phyloP scores from a whole-genome alignment of 139 green algal species.

The Asterochloris erici region DNA sequence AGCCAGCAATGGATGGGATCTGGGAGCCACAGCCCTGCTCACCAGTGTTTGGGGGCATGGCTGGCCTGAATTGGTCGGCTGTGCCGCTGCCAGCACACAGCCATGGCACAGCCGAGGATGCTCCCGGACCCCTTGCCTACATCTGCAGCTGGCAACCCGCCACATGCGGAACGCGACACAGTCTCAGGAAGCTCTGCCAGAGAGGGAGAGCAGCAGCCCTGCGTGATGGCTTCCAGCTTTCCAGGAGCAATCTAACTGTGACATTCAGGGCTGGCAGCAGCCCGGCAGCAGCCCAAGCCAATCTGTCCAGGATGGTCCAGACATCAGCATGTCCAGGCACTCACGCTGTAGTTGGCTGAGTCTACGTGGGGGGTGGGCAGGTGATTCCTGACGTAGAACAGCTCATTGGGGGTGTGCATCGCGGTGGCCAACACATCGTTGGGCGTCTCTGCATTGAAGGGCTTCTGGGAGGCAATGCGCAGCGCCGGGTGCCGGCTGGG shows the following conservation, averaged over 20 bases:
- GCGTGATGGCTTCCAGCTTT: no score
- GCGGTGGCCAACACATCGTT: slow-evolving; percentile 47
- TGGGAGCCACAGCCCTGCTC: no score
- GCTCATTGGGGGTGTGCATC: slow-evolving; percentile 67
- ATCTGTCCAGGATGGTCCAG: no score
- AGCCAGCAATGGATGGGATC: not conserved
- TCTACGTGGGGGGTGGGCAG: slow-evolving; percentile 73
- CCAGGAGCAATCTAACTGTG: no score
- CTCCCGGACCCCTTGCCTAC: not conserved
- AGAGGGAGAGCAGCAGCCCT: no score
- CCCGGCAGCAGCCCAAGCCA: no score
- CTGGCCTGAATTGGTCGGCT: no score
- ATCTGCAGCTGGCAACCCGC: no score
- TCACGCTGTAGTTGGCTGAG: slow-evolving; percentile 25
- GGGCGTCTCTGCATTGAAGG: slow-evolving; percentile 85
- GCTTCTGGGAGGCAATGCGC: slow-evolving; percentile 53
- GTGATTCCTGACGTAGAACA: slow-evolving; percentile 88
- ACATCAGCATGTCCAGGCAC: not conserved
- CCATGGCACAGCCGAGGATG: not conserved
- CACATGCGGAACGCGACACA: no score
- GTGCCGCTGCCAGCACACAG: no score
- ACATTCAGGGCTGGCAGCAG: no score
- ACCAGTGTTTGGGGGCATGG: not conserved
- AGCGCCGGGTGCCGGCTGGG: slow-evolving; percentile 64
- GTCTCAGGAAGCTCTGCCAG: no score